Conservation (phyloP, 257 asterid genomes). For the Solanum stenotomum region DNA sequence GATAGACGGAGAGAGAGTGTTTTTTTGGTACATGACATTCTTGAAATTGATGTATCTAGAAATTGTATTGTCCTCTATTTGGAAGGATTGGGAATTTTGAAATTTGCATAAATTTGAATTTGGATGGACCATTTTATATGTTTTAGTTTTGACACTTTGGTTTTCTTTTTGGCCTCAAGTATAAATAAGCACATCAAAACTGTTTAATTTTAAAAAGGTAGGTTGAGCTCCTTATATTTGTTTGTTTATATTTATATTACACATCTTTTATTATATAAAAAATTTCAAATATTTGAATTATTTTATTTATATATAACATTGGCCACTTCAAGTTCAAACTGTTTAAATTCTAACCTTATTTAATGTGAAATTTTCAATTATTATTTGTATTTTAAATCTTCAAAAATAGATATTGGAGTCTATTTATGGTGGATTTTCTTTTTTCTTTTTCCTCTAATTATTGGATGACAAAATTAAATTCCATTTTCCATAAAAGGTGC, state of each 20-base stretch:
- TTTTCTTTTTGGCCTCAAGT: not conserved
- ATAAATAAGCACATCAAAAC: not conserved
- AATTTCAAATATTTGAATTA: not conserved
- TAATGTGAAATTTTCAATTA: not conserved
- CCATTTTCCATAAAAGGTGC: not conserved
- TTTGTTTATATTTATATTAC: not conserved
- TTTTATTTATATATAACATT: not conserved
- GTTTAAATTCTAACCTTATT: not conserved
- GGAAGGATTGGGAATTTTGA: not conserved
- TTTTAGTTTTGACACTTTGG: not conserved
- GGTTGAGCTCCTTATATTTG: not conserved
- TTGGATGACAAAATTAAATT: not conserved
- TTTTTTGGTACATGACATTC: not conserved
- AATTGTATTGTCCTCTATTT: not conserved
- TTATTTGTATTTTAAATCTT: not conserved
- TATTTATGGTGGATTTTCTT: not conserved
- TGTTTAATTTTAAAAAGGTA: not conserved
- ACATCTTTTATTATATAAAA: not conserved
- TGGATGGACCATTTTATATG: not conserved
- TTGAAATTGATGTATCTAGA: not conserved
- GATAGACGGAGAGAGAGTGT: no score
- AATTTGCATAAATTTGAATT: not conserved
- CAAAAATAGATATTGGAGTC: not conserved
- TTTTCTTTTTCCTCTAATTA: not conserved
- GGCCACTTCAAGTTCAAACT: not conserved